Evolutionary conservation across 768 basidiomycete genomes (phyloP).

Genomic region (Tulasnella sp.): DNA sequence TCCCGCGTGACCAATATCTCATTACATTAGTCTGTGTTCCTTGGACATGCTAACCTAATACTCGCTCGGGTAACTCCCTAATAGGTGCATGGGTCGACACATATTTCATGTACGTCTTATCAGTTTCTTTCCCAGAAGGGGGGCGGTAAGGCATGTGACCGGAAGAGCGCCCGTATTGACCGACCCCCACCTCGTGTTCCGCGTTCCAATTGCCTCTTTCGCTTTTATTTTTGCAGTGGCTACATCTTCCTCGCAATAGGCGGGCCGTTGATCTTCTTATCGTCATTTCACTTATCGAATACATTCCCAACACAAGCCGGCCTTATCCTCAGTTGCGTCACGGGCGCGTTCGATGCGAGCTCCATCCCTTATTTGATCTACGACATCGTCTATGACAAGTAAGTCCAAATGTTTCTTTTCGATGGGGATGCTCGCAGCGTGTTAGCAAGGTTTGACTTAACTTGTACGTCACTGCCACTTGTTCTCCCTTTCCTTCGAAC

Average conservation of each 20-base stretch:
- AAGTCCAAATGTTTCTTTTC: neutral
- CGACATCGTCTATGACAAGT: conserved; percentile 40
- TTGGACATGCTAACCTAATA: neutral
- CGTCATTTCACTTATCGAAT: conserved; percentile 48
- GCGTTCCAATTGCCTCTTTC: neutral
- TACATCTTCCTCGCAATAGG: conserved; percentile 46
- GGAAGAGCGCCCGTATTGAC: neutral
- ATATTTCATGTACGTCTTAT: conserved; percentile 40
- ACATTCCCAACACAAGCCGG: conserved; percentile 47
- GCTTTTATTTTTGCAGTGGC: conserved; percentile 38
- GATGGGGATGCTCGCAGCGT: neutral
- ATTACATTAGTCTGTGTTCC: neutral
- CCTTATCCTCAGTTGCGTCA: conserved; percentile 46
- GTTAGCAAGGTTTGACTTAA: conserved; percentile 29
- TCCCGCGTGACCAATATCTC: neutral
- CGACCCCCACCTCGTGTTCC: neutral
- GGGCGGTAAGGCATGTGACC: conserved; percentile 19
- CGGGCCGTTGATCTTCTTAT: conserved; percentile 47
- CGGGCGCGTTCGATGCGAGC: conserved; percentile 48
- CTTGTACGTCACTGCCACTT: conserved; percentile 20
- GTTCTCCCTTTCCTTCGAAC: neutral
- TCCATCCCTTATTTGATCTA: conserved; percentile 45
- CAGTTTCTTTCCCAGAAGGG: neutral
- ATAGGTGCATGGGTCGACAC: conserved; percentile 41
- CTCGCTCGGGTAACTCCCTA: neutral